These are phyloP conservation scores for Parachaetomium inaequale DNA, from an alignment of 495 filamentous ascomycete genomes.

Conservation along the genomic window DNA sequence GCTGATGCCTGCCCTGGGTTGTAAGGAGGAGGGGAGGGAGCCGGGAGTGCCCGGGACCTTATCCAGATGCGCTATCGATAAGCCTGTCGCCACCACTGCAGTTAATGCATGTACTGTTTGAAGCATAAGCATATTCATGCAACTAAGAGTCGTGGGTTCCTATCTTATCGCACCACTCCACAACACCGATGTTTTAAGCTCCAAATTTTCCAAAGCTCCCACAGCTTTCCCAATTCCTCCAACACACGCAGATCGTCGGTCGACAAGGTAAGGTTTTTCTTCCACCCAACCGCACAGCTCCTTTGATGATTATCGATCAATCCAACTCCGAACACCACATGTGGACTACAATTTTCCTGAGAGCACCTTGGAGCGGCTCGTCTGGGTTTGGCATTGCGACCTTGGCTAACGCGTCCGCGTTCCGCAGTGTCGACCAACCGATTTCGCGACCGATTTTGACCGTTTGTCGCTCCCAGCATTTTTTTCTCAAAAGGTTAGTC, in stretches of 20 bases:
- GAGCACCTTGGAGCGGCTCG: conserved; percentile 31
- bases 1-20: conserved; percentile 10
- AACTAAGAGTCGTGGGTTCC: background rate
- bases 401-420: conserved; percentile 24
- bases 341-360: conserved; percentile 77
- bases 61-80: conserved; percentile 28
- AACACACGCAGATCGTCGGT: conserved; percentile 11
- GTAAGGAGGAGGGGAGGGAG: conserved; percentile 11
- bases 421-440: conserved; percentile 24
- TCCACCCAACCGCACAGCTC: conserved; percentile 22
- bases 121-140: too few species aligned
- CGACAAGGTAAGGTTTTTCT: conserved; percentile 39
- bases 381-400: conserved; percentile 9
- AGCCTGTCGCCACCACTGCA: conserved; percentile 16
- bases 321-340: conserved; percentile 75
- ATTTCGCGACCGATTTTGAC: background rate
- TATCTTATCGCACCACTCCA: conserved; percentile 33
- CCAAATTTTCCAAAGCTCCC: conserved; percentile 30
- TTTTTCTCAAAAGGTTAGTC: conserved; percentile 55
- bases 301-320: conserved; percentile 62
- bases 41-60: conserved; percentile 25
- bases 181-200: conserved; percentile 20
- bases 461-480: background rate
- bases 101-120: too few species aligned
- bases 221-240: conserved; percentile 19